Conservation (phyloP, 1,284 basidiomycete genomes). For the Microbotryomycetes sp. region DNA sequence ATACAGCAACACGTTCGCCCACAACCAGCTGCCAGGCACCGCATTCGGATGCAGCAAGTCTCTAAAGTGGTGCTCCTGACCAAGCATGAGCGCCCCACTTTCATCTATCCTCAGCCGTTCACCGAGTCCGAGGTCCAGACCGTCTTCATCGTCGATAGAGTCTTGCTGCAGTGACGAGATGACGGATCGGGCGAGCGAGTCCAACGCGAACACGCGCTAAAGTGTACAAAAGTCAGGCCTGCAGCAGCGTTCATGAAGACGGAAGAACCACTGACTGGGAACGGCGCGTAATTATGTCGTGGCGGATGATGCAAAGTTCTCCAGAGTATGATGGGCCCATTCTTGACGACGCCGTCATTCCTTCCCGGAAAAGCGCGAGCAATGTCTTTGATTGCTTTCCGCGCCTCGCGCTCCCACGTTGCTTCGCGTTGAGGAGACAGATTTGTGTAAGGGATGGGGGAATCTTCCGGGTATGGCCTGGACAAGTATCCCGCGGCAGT, state of each 20-base stretch:
- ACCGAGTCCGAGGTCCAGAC: conserved; percentile 20
- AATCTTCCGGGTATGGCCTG: conserved; percentile 30
- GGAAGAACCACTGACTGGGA: conserved; percentile 7
- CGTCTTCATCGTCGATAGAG: neutral
- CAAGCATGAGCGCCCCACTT: conserved; percentile 19
- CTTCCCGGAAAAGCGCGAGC: conserved; percentile 15
- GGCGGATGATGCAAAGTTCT: conserved; percentile 28
- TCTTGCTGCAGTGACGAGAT: conserved; percentile 16
- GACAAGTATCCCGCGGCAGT: conserved; percentile 17
- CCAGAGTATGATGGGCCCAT: conserved; percentile 28
- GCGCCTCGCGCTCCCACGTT: conserved; percentile 26
- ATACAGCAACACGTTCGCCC: conserved; percentile 30
- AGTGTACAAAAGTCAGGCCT: neutral
- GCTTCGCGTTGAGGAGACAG: conserved; percentile 15
- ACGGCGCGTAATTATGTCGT: conserved; percentile 30
- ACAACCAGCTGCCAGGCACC: conserved; percentile 29
- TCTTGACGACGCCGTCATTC: conserved; percentile 9
- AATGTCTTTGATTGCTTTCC: conserved; percentile 20
- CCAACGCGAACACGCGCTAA: conserved; percentile 28
- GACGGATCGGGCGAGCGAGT: conserved; percentile 25
- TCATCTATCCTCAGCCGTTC: conserved; percentile 24
- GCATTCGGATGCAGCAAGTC: conserved; percentile 29
- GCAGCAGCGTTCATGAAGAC: neutral
- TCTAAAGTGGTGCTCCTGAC: conserved; percentile 28
- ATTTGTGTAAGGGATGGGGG: conserved; percentile 24